phyloP scores from a whole-genome alignment of 2,329 filamentous ascomycete species.

The Trichoderma breve region DNA sequence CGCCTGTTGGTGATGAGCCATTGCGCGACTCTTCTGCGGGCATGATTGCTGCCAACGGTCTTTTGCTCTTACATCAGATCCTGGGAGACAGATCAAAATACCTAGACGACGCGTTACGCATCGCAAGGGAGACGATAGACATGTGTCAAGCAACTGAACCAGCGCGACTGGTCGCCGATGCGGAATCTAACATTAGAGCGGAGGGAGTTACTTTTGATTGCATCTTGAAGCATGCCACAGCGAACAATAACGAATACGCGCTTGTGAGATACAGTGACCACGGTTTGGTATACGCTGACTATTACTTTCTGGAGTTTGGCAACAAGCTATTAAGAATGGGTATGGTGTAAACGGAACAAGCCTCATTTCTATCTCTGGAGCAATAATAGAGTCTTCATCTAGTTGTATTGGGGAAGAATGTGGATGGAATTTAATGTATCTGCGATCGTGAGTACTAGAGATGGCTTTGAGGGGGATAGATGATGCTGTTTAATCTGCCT shows the following conservation, averaged over 20 bases:
- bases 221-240: constrained; percentile 35
- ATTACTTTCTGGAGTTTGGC: constrained; percentile 47
- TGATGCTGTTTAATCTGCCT: not conserved
- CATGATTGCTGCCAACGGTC: constrained; percentile 42
- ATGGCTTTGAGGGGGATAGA: not conserved
- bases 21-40: constrained; percentile 40
- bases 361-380: not conserved
- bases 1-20: constrained; percentile 37
- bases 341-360: not conserved
- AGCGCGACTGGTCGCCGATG: constrained; percentile 19
- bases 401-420: not conserved
- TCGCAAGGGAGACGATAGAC: constrained; percentile 33
- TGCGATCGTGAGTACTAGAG: not conserved
- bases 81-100: constrained; percentile 28
- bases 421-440: not conserved
- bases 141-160: constrained; percentile 30
- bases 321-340: constrained; percentile 42
- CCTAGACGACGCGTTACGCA: constrained; percentile 29
- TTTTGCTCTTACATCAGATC: constrained; percentile 39
- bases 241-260: constrained; percentile 33
- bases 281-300: constrained; percentile 50
- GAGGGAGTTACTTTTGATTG: constrained; percentile 29
- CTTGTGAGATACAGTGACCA: constrained; percentile 34
- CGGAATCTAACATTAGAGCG: not conserved
- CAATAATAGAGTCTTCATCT: not conserved